Conservation (phyloP, 495 filamentous ascomycete species). For the Talaromyces borbonicus region DNA sequence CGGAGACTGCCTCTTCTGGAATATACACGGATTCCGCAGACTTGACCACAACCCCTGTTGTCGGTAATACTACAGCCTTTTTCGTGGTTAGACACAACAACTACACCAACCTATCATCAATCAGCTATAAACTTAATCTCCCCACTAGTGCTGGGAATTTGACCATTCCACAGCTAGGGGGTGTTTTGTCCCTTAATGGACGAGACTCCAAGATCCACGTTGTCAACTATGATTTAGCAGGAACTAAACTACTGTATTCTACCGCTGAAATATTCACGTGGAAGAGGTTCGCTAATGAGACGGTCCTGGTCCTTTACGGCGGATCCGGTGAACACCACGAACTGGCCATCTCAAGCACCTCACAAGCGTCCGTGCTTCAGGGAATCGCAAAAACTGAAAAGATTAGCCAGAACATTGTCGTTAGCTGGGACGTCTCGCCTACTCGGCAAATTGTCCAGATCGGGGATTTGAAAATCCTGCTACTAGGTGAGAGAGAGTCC, state of each 20-base stretch:
- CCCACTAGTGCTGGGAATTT: slow-evolving; percentile 51
- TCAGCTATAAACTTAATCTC: slow-evolving; percentile 15
- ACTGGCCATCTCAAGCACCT: slow-evolving; percentile 39
- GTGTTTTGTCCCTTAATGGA: slow-evolving; percentile 51
- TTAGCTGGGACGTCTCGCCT: slow-evolving; percentile 46
- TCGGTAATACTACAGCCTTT: slow-evolving; percentile 48
- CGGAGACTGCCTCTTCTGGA: slow-evolving; percentile 40
- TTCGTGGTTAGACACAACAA: slow-evolving; percentile 50
- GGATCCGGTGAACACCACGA: slow-evolving; percentile 59
- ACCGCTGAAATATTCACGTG: slow-evolving; percentile 68
- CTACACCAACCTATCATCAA: slow-evolving; percentile 41
- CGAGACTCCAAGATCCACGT: slow-evolving; percentile 70
- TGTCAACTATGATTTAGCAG: slow-evolving; percentile 58
- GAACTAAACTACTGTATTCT: slow-evolving; percentile 58
- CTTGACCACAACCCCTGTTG: slow-evolving; percentile 48
- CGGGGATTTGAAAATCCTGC: slow-evolving; percentile 44
- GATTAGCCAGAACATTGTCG: slow-evolving; percentile 34
- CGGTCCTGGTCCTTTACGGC: slow-evolving; percentile 60
- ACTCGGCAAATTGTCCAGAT: slow-evolving; percentile 45
- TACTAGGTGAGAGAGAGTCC: slow-evolving; percentile 33
- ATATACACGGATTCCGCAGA: slow-evolving; percentile 39
- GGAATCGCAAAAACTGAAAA: slow-evolving; percentile 29
- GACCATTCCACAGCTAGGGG: slow-evolving; percentile 53
- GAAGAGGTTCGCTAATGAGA: slow-evolving; percentile 47
- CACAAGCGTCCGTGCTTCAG: slow-evolving; percentile 35